Evolutionary conservation across 306 rosid species (phyloP).

Genomic region (Malus sylvestris): DNA sequence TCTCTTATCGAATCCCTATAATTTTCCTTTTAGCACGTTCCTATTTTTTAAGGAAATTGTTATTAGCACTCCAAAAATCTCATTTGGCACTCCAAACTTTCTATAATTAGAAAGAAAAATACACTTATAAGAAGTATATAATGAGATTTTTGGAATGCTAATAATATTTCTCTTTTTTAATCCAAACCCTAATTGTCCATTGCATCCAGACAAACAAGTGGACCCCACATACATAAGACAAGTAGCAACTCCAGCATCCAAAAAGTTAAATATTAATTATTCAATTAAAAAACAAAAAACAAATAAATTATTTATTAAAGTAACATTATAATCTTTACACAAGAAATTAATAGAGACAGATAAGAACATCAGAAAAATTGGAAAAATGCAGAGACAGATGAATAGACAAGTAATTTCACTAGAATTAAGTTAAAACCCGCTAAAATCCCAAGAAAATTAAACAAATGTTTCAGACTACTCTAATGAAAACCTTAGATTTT

Average conservation of each 20-base stretch:
- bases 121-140: too few species aligned
- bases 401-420: background rate
- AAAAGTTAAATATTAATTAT: background rate
- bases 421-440: background rate
- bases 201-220: background rate
- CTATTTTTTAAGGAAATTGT: background rate
- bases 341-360: background rate
- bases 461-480: conserved; percentile 1
- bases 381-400: background rate
- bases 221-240: conserved; percentile 1
- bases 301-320: background rate
- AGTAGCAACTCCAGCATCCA: conserved; percentile 1
- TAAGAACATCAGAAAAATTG: background rate
- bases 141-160: too few species aligned
- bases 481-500: background rate
- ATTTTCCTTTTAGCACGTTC: conserved; percentile 22
- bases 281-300: background rate
- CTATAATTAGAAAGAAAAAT: too few species aligned
- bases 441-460: conserved; percentile 1
- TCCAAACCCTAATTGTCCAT: background rate
- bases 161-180: background rate
- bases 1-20: background rate
- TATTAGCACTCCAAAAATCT: too few species aligned
- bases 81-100: too few species aligned
- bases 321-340: background rate